phyloP scores from a whole-genome alignment of 768 basidiomycete species.

The Psilocybe sp. region DNA sequence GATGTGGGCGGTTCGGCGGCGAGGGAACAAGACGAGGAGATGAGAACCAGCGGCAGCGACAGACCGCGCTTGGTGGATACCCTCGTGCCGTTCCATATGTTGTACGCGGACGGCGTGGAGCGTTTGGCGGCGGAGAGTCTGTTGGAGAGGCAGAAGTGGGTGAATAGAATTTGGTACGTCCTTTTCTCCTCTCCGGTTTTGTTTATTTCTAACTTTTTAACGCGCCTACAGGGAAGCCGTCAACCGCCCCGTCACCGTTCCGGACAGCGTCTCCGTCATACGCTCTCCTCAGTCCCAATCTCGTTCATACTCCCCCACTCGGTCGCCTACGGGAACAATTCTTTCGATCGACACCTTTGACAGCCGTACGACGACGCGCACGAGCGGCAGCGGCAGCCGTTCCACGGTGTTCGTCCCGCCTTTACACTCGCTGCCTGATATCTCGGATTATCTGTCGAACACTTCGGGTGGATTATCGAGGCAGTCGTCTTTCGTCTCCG shows the following conservation, averaged over 20 bases:
- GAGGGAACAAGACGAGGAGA: slow-evolving; percentile 48
- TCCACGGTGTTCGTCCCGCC: slow-evolving; percentile 81
- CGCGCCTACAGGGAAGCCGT: slow-evolving; percentile 65
- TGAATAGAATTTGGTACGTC: slow-evolving; percentile 84
- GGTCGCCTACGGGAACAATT: slow-evolving; percentile 53
- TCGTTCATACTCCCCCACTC: slow-evolving; percentile 62
- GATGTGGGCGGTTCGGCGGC: slow-evolving; percentile 90
- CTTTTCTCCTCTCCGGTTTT: slow-evolving; percentile 7
- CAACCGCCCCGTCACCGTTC: slow-evolving; percentile 50
- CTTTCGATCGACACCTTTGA: slow-evolving; percentile 66
- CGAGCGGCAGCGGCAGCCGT: slow-evolving; percentile 53
- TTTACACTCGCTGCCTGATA: slow-evolving; percentile 64
- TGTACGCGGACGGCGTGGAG: slow-evolving; percentile 89
- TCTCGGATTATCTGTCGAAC: slow-evolving; percentile 55
- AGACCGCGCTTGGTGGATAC: slow-evolving; percentile 60
- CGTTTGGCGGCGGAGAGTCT: slow-evolving; percentile 86
- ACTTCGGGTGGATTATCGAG: slow-evolving; percentile 25
- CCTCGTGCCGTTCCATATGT: slow-evolving; percentile 86
- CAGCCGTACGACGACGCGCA: slow-evolving; percentile 31
- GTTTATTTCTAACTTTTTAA: neutral
- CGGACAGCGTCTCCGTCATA: slow-evolving; percentile 45
- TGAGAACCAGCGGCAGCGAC: slow-evolving; percentile 19
- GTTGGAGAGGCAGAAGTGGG: slow-evolving; percentile 86
- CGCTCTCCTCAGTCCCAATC: slow-evolving; percentile 58
- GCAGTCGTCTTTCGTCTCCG: slow-evolving; percentile 43